Evolutionary conservation across 441 rosid species (phyloP), one percentile per base, ranked within the genome.

Genomic region (Flueggea neowawraea): DNA sequence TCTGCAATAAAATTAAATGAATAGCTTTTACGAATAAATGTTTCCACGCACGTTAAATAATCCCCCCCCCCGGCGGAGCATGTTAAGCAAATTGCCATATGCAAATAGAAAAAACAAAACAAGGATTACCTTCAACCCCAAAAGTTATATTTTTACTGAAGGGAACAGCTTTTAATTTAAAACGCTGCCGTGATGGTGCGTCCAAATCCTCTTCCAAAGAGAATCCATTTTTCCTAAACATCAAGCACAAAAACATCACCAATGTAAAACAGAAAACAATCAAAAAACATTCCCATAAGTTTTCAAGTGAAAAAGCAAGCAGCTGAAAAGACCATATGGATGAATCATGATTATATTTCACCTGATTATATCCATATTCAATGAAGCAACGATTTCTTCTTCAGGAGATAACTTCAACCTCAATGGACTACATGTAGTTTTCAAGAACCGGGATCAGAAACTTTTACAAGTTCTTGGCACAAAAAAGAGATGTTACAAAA

Each of bases 291-390:
- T 16, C 10, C 6, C 16, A 58, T 12, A 55, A 10, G 31, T 52
- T 41, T 64, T 65, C 16, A 59, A 4, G 39, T 55, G 14, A 12
- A 31, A 44, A 16, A 57, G 16, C 57, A 16, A 22, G 51, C 41
- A 1, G 54, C 17, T 8, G 9, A 56, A 31, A 17, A 44, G 39
- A 64, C 50, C 61, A 53, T 13, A 15, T 33, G 12, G 52, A 28
- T 32, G 53, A 60, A n/a, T 28, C 14, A 52, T 31, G 11, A 63
- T 28, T 14, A 36, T 53, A 61, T 10, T 36, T 67, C 68, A 95
- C 98, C 99, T 91, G 81, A 95, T 81, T 66, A 80, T 62, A 74
- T 86, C 96, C 91, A 89, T 76, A 69, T 95, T 89, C 95, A 91
- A 86, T 60, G 90, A 85, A 43, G 81, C 80, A 64, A 91, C 85